Base-by-base conservation (phyloP, 495 filamentous ascomycete species). In the Rusavskia elegans region DNA sequence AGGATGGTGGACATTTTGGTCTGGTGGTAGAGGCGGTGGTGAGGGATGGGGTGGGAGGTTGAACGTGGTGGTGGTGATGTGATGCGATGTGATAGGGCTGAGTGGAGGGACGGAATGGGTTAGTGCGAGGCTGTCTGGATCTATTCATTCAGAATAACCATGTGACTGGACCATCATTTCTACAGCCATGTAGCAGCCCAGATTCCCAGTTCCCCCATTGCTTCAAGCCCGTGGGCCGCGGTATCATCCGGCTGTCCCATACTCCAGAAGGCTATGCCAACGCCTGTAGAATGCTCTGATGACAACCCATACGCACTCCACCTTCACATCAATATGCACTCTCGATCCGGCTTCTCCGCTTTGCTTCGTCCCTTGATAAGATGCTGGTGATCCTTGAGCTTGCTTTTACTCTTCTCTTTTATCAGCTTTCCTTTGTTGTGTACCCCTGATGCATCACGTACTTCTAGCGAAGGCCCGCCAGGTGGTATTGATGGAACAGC, bases 1-100 rank as follows among this genome's bases (percentile, higher is more conserved):
- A 79, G 66, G 60, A 96, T 74, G 44, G 86, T 95, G 68, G 93
- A 97, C 92, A 99, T 99, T 7, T 11, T 52, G 1, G 4, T 27
- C 5, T 27, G 14, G 10, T 9, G 35, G 16, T 42, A 20, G 8
- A n/a, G n/a, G n/a, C 14, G n/a, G 40, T 42, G 40, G n/a, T 19
- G 40, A 14, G 8, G n/a, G n/a, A 19, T 11, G 2, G 20, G 3
- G 40, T 8, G 17, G n/a, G 8, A 19, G 8, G 40, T 11, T n/a
- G 40, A 4, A 14, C 40, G 40, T 27, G 25, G 4, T 27, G 25
- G 25, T 27, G 25, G 25, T 27, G 25, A n/a, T n/a, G 25, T 27
- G 25, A 27, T 27, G 25, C 7, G 25, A 27, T 5, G 25, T 27
- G 25, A 42, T 42, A 42, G 40, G 40, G 40, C 40, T 42, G 2